Conservation (phyloP, 345 rosid species). For the Jatropha curcas region DNA sequence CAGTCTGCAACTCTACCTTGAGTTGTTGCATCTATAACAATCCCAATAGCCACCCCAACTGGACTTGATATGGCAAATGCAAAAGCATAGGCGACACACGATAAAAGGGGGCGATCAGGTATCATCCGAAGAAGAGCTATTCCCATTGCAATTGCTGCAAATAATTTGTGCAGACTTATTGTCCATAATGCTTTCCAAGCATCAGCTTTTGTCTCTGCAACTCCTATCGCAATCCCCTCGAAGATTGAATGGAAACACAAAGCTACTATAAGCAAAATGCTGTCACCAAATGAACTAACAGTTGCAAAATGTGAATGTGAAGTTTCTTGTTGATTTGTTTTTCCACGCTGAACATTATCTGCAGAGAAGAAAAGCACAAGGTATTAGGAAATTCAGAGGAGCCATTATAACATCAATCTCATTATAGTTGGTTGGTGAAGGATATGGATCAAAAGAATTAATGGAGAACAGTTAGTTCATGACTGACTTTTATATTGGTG, state of each 20-base stretch:
- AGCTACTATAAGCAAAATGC: conserved; percentile 66
- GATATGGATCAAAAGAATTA: neutral
- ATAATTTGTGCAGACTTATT: conserved; percentile 61
- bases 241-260: conserved; percentile 89
- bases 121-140: conserved; percentile 76
- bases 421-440: conserved; percentile 12
- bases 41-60: conserved; percentile 67
- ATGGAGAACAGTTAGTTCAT: neutral
- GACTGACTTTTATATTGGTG: neutral
- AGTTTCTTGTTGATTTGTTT: conserved; percentile 18
- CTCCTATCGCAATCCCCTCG: conserved; percentile 82
- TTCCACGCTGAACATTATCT: conserved; percentile 32
- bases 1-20: conserved; percentile 74
- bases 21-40: conserved; percentile 67
- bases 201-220: conserved; percentile 55
- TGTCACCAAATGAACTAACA: conserved; percentile 61
- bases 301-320: conserved; percentile 16
- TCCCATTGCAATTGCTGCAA: conserved; percentile 89
- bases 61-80: conserved; percentile 85
- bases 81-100: conserved; percentile 56
- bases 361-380: neutral
- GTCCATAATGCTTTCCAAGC: conserved; percentile 90
- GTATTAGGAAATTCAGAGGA: neutral
- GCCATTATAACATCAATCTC: neutral
- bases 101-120: conserved; percentile 65